Evolutionary conservation across 805 yeast genomes (phyloP).

Genomic region (Starmera amethionina): DNA sequence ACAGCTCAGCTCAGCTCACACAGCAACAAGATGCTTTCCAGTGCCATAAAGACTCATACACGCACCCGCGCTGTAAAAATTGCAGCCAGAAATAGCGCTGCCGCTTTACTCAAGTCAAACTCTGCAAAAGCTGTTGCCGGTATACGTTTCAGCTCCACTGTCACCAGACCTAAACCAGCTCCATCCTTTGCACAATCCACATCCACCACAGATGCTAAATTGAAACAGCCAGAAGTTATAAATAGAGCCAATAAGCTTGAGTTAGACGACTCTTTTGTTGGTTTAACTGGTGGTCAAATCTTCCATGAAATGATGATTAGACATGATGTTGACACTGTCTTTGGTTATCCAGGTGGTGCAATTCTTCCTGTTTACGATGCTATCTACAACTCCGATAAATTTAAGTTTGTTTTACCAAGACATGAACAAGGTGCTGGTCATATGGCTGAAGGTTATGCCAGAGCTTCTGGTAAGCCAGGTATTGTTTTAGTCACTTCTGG

Average conservation of each 20-base stretch:
- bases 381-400: slow-evolving; percentile 80
- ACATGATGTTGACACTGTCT: slow-evolving; percentile 90
- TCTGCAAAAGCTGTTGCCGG: slow-evolving; percentile 3
- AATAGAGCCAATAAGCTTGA: slow-evolving; percentile 5
- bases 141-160: slow-evolving; percentile 5
- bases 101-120: not conserved
- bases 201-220: slow-evolving; percentile 1
- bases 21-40: slow-evolving; percentile 1
- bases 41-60: slow-evolving; percentile 10
- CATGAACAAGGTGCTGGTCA: slow-evolving; percentile 99
- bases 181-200: slow-evolving; percentile 16
- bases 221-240: slow-evolving; percentile 1
- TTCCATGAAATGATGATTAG: slow-evolving; percentile 98
- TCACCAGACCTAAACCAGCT: slow-evolving; percentile 17
- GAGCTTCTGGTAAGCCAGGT: slow-evolving; percentile 94
- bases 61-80: slow-evolving; percentile 9
- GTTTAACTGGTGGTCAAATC: slow-evolving; percentile 96
- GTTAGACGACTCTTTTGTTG: slow-evolving; percentile 84
- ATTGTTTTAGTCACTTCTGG: slow-evolving; percentile 98
- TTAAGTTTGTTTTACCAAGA: slow-evolving; percentile 85
- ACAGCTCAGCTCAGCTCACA: not conserved
- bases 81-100: slow-evolving; percentile 1
- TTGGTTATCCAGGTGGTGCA: slow-evolving; percentile 99
- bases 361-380: slow-evolving; percentile 97
- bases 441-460: slow-evolving; percentile 99